Evolutionary conservation across 164 flowering plant species (phyloP).

Genomic region (Vitis vinifera): DNA sequence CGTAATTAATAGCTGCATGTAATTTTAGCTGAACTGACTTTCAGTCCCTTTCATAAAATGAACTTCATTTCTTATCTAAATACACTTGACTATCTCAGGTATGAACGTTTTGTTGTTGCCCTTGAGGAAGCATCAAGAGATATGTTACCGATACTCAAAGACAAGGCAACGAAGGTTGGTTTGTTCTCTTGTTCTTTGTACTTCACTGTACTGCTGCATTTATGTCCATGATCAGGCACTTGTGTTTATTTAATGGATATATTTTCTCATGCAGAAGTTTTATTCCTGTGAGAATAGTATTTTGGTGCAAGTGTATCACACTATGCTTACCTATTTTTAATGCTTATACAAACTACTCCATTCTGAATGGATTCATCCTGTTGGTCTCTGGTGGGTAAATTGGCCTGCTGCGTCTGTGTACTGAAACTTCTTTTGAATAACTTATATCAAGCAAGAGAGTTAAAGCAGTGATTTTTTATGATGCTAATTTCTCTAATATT

Average conservation of each 20-base stretch:
- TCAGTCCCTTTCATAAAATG: not conserved
- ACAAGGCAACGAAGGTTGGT: constrained; percentile 80
- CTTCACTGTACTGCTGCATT: not conserved
- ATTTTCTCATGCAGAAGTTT: too few species aligned
- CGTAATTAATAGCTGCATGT: not conserved
- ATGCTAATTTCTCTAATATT: too few species aligned
- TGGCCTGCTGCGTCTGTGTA: too few species aligned
- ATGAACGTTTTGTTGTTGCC: constrained; percentile 76
- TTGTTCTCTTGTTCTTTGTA: constrained; percentile 4
- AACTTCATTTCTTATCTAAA: not conserved
- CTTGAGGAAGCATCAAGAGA: constrained; percentile 97
- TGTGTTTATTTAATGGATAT: not conserved
- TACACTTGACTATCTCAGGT: constrained; percentile 42
- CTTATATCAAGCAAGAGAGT: too few species aligned
- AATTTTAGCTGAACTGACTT: not conserved
- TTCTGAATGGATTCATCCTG: too few species aligned
- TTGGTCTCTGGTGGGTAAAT: too few species aligned
- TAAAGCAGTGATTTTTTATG: too few species aligned
- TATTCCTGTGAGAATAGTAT: too few species aligned
- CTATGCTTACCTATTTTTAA: too few species aligned
- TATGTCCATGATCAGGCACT: not conserved
- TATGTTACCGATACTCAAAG: constrained; percentile 68
- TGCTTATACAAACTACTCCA: too few species aligned
- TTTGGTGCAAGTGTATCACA: too few species aligned
- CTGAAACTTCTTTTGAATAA: too few species aligned